Percentiles rank a stretch among this genome's conserved stretches.
Conservation (phyloP, 1,284 basidiomycete genomes). For the Salmacisia buchloeana region DNA sequence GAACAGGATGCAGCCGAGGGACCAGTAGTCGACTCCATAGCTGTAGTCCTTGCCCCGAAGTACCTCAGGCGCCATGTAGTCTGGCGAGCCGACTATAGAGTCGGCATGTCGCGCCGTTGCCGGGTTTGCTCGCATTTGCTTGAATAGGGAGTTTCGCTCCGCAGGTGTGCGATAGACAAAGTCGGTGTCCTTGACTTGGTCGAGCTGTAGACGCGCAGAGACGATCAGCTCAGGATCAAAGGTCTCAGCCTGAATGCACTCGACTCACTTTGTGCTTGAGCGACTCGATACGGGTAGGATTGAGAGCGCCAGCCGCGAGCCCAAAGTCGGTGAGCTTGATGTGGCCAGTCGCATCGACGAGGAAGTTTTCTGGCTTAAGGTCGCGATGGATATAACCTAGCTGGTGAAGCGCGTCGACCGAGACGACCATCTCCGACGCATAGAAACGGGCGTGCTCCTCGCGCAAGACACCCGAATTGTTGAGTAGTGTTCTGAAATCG, state of each 20-base stretch:
- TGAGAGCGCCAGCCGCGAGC: slow-evolving; percentile 89
- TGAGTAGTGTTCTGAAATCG: slow-evolving; percentile 49
- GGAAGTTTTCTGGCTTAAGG: slow-evolving; percentile 97
- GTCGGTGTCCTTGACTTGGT: slow-evolving; percentile 91
- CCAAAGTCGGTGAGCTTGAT: slow-evolving; percentile 99
- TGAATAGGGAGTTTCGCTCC: slow-evolving; percentile 90
- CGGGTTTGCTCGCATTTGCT: slow-evolving; percentile 82
- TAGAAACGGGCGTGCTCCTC: slow-evolving; percentile 50
- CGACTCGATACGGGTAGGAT: slow-evolving; percentile 89
- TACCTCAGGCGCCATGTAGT: slow-evolving; percentile 78
- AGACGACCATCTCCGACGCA: slow-evolving; percentile 48
- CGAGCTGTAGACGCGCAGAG: slow-evolving; percentile 62
- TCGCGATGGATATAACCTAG: slow-evolving; percentile 68
- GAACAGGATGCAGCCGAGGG: slow-evolving; percentile 94
- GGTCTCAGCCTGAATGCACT: neutral
- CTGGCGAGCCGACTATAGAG: slow-evolving; percentile 95
- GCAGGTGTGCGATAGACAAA: slow-evolving; percentile 86
- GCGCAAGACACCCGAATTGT: slow-evolving; percentile 54
- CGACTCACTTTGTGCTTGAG: slow-evolving; percentile 76
- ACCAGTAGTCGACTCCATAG: slow-evolving; percentile 97
- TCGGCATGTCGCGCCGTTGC: slow-evolving; percentile 70
- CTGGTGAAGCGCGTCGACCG: slow-evolving; percentile 46
- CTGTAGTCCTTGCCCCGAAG: slow-evolving; percentile 89
- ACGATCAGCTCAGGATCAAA: too few relatives aligned
- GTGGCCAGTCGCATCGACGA: slow-evolving; percentile 90